Evolutionary conservation across 2,329 filamentous ascomycete species (phyloP).

Genomic region (Fusarium anguioides): DNA sequence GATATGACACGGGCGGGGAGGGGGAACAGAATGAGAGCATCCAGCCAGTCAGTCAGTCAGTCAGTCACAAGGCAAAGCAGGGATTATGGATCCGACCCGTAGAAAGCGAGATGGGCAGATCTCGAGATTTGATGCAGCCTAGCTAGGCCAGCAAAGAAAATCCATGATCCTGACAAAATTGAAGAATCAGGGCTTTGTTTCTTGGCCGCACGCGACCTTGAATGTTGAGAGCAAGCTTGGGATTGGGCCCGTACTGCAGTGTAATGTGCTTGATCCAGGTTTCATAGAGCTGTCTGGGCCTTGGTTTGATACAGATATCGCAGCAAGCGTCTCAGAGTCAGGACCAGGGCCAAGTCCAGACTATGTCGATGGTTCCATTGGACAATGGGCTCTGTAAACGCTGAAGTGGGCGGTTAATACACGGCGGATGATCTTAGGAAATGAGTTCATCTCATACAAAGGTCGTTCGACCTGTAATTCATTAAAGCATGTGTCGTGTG

Average conservation of each 20-base stretch:
- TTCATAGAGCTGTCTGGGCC: constrained; percentile 10
- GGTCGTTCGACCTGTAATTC: not conserved
- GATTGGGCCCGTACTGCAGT: no score
- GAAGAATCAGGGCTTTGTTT: not conserved
- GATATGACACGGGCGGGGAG: constrained; percentile 14
- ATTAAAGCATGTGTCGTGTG: constrained; percentile 19
- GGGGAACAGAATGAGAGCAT: constrained; percentile 36
- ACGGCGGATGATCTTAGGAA: constrained; percentile 21
- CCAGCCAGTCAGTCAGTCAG: no score
- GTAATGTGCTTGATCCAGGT: constrained; percentile 1
- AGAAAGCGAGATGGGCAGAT: constrained; percentile 40
- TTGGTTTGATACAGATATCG: constrained; percentile 11
- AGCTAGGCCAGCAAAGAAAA: constrained; percentile 11
- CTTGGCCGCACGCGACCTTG: not conserved
- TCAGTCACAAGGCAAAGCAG: constrained; percentile 27
- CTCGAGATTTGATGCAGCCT: constrained; percentile 31
- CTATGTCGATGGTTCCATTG: not conserved
- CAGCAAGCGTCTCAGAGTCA: constrained; percentile 23
- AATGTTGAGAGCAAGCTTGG: not conserved
- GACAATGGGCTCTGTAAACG: constrained; percentile 14
- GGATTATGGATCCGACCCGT: constrained; percentile 27
- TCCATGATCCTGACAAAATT: not conserved
- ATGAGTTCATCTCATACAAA: constrained; percentile 35
- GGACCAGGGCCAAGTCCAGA: constrained; percentile 2
- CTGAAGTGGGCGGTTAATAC: constrained; percentile 32